These are phyloP conservation scores for Daldinia grandis DNA, from an alignment of 495 filamentous ascomycete species.

Conservation along the genomic window DNA sequence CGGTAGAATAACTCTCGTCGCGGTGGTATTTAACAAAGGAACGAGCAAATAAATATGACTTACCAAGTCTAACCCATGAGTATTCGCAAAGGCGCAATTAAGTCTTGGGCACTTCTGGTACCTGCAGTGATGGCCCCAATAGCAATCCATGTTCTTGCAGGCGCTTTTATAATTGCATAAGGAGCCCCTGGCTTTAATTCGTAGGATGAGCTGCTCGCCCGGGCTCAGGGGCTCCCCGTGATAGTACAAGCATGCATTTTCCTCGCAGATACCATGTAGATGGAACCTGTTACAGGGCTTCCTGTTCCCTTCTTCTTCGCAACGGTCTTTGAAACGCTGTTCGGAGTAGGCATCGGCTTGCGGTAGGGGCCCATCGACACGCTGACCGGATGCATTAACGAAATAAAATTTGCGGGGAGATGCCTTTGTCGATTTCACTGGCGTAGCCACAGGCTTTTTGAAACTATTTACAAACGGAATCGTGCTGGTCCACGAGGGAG, in stretches of 20 bases:
- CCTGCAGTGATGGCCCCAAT: slow-evolving; percentile 48
- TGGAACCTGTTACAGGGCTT: slow-evolving; percentile 52
- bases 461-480: slow-evolving; percentile 1
- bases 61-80: slow-evolving; percentile 49
- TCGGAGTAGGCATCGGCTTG: slow-evolving; percentile 30
- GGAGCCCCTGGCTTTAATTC: slow-evolving; percentile 40
- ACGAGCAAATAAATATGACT: slow-evolving; percentile 17
- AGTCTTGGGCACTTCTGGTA: slow-evolving; percentile 35
- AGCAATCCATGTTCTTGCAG: slow-evolving; percentile 45
- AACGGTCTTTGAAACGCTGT: slow-evolving; percentile 38
- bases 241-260: slow-evolving; percentile 42
- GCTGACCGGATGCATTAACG: slow-evolving; percentile 45
- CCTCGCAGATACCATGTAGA: slow-evolving; percentile 42
- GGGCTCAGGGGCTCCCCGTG: slow-evolving; percentile 43
- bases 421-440: background rate
- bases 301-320: slow-evolving; percentile 31
- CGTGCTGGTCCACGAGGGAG: slow-evolving; percentile 1
- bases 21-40: no score
- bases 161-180: slow-evolving; percentile 30
- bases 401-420: slow-evolving; percentile 31
- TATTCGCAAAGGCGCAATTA: slow-evolving; percentile 42
- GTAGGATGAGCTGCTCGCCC: slow-evolving; percentile 39
- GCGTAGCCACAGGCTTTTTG: background rate
- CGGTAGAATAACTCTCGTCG: no score
- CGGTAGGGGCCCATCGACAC: slow-evolving; percentile 48